Base-by-base conservation (phyloP, 768 basidiomycete species). In the Dioszegia hungarica region DNA sequence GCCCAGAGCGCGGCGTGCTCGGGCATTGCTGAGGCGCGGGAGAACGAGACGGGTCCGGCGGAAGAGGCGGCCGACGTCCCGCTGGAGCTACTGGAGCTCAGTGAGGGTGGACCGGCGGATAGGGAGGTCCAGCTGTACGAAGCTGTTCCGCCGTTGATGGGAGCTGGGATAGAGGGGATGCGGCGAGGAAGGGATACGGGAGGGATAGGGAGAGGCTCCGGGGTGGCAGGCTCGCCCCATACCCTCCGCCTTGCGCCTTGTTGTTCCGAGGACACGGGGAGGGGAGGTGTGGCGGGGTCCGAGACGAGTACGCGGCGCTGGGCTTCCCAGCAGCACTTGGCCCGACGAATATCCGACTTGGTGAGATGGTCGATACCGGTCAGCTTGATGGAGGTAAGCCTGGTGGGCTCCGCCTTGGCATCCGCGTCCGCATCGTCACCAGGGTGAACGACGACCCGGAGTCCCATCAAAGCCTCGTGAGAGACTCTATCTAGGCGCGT, bases 361-460 rank as follows among this genome's bases (percentile, higher is more conserved):
- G 69, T 71, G 36, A 71, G 58, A 61, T 66, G 64, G 60, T 71
- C 69, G 27, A 71, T 71, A 17, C 69, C 69, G 3, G 68, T 60
- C 27, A 71, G 19, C 36, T 62, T 67, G 56, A 71, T 59, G 24
- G 68, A 60, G n/a, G 43, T 52, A 46, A 71, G 38, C 5, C 19
- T 17, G 6, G 61, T 63, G 1, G 60, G 46, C n/a, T 15, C 41
- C 15, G 19, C 14, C 27, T 46, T 24, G 25, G 5, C 5, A 24
- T 17, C 9, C 22, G 38, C 14, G n/a, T n/a, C n/a, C 14, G 33
- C 40, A 17, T 29, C 44, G 2, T 15, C 22, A 22, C 6, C 37
- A 15, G 3, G 3, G n/a, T 44, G 22, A 41, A 43, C 19, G 12
- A 56, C 40, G 9, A 64, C 69, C 25, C 50, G 33, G 39, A 71